Conservation (phyloP, 768 basidiomycete genomes). For the Tylopilus rubrobrunneus region DNA sequence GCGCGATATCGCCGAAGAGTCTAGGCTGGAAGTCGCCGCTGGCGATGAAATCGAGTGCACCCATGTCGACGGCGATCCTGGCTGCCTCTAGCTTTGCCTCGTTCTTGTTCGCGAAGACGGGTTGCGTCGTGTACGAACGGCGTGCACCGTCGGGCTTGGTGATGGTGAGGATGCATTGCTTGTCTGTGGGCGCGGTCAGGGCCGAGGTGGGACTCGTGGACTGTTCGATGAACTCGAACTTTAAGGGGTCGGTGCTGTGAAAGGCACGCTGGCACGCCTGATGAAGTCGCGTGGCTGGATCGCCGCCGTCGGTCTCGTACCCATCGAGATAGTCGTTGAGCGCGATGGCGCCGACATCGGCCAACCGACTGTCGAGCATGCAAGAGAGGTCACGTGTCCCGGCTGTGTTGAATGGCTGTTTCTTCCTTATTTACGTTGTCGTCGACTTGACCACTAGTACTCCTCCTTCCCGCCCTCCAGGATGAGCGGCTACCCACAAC, state of each 20-base stretch:
- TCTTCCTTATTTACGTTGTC: too few species aligned
- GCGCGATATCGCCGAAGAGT: conserved; percentile 27
- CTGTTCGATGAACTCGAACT: conserved; percentile 47
- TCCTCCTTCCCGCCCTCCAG: neutral
- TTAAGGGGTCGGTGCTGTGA: conserved; percentile 39
- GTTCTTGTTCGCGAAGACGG: conserved; percentile 38
- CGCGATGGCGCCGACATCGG: conserved; percentile 25
- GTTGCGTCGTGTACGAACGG: conserved; percentile 52
- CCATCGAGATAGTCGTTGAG: conserved; percentile 26
- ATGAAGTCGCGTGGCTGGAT: conserved; percentile 36
- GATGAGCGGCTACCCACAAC: conserved; percentile 18
- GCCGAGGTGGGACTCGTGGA: conserved; percentile 27
- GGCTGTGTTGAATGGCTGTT: neutral
- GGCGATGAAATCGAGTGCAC: conserved; percentile 56
- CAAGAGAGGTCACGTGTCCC: neutral
- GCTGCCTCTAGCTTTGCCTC: conserved; percentile 57
- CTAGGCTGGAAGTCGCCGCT: conserved; percentile 32
- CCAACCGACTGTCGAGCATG: conserved; percentile 19
- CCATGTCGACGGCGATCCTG: conserved; percentile 52
- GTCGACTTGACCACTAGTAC: too few species aligned
- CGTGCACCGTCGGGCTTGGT: conserved; percentile 48
- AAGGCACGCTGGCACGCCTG: conserved; percentile 41
- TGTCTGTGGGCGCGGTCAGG: conserved; percentile 33
- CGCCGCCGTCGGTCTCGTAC: conserved; percentile 9
- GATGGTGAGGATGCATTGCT: conserved; percentile 60